Percentiles rank a stretch among this genome's conserved stretches.
Conservation (phyloP, 371 early-diverging fungal species). For the Rhizopus stolonifer region DNA sequence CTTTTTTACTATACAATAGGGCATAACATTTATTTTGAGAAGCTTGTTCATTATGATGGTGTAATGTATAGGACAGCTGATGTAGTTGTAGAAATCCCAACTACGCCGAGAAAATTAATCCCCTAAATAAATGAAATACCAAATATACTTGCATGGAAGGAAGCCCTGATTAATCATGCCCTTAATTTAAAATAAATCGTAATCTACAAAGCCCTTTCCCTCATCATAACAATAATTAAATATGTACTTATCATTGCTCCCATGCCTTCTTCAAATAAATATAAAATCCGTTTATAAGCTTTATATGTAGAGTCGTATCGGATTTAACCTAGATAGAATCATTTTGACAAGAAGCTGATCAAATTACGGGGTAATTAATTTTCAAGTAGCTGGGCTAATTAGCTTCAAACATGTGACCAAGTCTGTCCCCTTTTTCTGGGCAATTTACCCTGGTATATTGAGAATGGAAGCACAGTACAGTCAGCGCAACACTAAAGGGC, state of each 20-base stretch:
- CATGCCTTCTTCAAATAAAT: slow-evolving; percentile 10
- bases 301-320: slow-evolving; percentile 14
- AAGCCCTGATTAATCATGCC: no score
- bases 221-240: slow-evolving; percentile 13
- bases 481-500: background rate
- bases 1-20: background rate
- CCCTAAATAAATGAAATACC: no score
- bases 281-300: slow-evolving; percentile 15
- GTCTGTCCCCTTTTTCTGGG: slow-evolving; percentile 1
- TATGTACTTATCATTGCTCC: slow-evolving; percentile 16
- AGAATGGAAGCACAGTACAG: slow-evolving; percentile 68
- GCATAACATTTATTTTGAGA: slow-evolving; percentile 4
- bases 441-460: slow-evolving; percentile 32
- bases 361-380: slow-evolving; percentile 10
- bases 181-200: no score
- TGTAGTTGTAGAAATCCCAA: no score
- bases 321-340: slow-evolving; percentile 9
- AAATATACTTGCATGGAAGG: no score
- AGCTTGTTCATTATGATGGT: background rate
- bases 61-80: no score
- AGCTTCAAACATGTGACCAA: slow-evolving; percentile 1
- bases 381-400: slow-evolving; percentile 12
- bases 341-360: slow-evolving; percentile 17
- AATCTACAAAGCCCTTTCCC: slow-evolving; percentile 8
- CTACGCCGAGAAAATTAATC: no score